Evolutionary conservation across 73 alveolate genomes (phyloP).

Genomic region (Halteria grandinella): DNA sequence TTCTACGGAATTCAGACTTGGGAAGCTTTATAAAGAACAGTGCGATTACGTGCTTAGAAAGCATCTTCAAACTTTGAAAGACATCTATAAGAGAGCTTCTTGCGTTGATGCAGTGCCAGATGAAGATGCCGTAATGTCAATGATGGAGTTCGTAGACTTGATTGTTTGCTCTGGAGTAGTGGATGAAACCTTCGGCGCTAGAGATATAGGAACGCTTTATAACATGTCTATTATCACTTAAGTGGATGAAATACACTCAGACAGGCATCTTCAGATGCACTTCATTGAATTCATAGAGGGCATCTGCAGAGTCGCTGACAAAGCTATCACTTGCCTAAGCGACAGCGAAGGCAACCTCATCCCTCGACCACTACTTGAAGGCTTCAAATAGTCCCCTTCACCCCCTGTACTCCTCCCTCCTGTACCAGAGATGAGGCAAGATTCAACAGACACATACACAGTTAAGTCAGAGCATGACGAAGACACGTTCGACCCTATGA

Average conservation of each 20-base stretch:
- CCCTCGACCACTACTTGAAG: too few species aligned
- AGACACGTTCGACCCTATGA: too few species aligned
- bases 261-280: conserved; percentile 75
- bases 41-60: conserved; percentile 63
- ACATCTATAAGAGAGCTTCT: conserved; percentile 58
- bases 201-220: conserved; percentile 72
- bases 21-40: conserved; percentile 65
- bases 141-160: conserved; percentile 71
- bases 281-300: conserved; percentile 83
- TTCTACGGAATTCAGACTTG: conserved; percentile 72
- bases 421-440: too few species aligned
- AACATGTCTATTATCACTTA: conserved; percentile 81
- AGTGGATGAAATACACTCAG: conserved; percentile 75
- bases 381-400: too few species aligned
- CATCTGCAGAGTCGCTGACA: conserved; percentile 78
- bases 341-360: too few species aligned
- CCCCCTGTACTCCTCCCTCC: too few species aligned
- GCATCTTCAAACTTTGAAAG: conserved; percentile 54
- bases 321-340: conserved; percentile 5
- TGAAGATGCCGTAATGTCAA: conserved; percentile 64
- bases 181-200: conserved; percentile 72
- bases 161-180: conserved; percentile 70
- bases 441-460: too few species aligned
- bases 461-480: too few species aligned
- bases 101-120: conserved; percentile 72